Conservation (phyloP, 768 basidiomycete species). For the Coprinopsis sp. region DNA sequence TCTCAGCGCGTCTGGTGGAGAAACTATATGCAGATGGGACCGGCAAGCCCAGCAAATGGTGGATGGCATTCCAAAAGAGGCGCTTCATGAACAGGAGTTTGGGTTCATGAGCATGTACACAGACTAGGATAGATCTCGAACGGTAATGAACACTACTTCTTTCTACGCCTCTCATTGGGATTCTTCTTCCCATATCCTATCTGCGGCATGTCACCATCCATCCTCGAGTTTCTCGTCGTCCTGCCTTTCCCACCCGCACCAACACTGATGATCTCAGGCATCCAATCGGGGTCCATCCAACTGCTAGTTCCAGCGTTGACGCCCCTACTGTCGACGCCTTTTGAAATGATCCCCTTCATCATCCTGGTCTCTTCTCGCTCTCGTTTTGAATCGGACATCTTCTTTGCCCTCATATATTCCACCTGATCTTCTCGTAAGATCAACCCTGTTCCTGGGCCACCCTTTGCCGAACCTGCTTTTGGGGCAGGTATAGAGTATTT, state of each 20-base stretch:
- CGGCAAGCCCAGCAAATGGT: slow-evolving; percentile 98
- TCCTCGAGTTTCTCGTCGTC: slow-evolving; percentile 41
- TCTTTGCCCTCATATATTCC: slow-evolving; percentile 81
- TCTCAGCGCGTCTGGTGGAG: slow-evolving; percentile 81
- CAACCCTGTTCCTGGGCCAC: slow-evolving; percentile 73
- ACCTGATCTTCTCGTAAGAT: slow-evolving; percentile 91
- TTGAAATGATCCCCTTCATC: slow-evolving; percentile 54
- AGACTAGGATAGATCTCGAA: slow-evolving; percentile 11
- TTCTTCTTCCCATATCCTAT: slow-evolving; percentile 88
- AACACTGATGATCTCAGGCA: slow-evolving; percentile 71
- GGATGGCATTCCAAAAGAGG: slow-evolving; percentile 99
- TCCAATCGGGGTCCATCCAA: slow-evolving; percentile 97
- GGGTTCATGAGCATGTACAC: slow-evolving; percentile 43
- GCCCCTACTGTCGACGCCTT: slow-evolving; percentile 42
- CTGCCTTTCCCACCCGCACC: slow-evolving; percentile 71
- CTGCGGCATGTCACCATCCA: slow-evolving; percentile 69
- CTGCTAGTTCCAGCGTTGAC: slow-evolving; percentile 56
- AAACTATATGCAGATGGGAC: slow-evolving; percentile 89
- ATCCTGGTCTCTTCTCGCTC: slow-evolving; percentile 77
- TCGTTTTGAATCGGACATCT: slow-evolving; percentile 65
- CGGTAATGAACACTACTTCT: slow-evolving; percentile 37
- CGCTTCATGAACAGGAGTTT: slow-evolving; percentile 92
- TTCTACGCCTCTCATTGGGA: slow-evolving; percentile 75
- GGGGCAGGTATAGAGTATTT: slow-evolving; percentile 90
- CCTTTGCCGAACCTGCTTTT: slow-evolving; percentile 83